Evolutionary conservation across 2,329 filamentous ascomycete genomes (phyloP), one percentile per base, ranked within the genome.

Genomic region (Decorospora gaudefroyi): DNA sequence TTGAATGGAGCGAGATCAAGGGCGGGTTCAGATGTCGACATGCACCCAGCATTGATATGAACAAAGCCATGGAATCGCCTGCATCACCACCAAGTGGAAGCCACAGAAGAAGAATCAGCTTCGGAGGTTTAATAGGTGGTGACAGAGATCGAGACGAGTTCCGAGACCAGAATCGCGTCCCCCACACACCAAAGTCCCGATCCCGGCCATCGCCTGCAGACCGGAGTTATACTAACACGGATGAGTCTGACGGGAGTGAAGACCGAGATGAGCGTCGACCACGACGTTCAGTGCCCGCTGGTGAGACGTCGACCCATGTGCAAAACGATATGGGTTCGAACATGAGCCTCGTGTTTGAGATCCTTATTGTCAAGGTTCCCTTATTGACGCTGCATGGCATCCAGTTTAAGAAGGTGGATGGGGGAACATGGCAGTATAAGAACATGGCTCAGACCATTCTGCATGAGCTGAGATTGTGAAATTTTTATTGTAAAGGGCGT

Each of bases 341-440:
- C 70, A 85, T 95, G 80, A 79, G 88, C 26, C 76, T 97, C 38
- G 85, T 88, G 53, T 99, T 97, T 65, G 93, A 99, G 68, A 96
- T 97, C 52, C 85, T 96, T 57, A 93, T 99, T 58, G 93, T 99
- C 68, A 99, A 99, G 74, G 90, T 99, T 17, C 93, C 93, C 9
- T 76, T 99, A 37, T 83, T 99, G 49, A 90, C 87, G 28, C 74
- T 99, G 44, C 92, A 99, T 65, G 93, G 93, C 34, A 91, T 99
- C 50, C 93, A 97, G 70, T 99, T 99, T 77, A 99, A 99, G 79
- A 90, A 93, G 67, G 86, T 97, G 57, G 83, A 88, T 44, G 92
- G 93, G 23, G 92, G 95, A 47, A 97, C 93, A 46, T 97, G 92
- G 91, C 91, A 96, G 71, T 99, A 95, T 75, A 96, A 96, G 77